phyloP scores from a whole-genome alignment of 139 green algal genomes.

The Closterium sp. region DNA sequence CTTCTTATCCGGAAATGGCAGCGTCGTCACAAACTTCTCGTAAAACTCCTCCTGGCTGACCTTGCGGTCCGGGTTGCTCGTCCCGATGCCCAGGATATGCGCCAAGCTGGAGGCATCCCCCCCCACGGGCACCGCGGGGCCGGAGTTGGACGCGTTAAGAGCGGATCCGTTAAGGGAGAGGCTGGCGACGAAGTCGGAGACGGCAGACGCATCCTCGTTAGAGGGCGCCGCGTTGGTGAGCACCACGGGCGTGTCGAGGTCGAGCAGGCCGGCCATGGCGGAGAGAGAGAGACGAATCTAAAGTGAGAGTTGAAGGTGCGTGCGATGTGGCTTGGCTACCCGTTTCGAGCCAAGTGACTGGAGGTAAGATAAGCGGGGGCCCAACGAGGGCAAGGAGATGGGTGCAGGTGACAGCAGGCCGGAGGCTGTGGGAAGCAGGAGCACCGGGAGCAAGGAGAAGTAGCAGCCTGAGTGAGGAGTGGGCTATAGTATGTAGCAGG shows the following conservation, averaged over 20 bases:
- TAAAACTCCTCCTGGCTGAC: slow-evolving; percentile 2
- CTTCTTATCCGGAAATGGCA: background rate
- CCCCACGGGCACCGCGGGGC: background rate
- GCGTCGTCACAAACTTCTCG: slow-evolving; percentile 2
- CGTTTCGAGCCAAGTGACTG: too few relatives aligned
- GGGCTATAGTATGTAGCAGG: too few relatives aligned
- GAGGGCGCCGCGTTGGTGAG: background rate
- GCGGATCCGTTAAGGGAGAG: background rate
- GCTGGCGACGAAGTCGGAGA: background rate
- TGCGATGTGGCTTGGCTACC: too few relatives aligned
- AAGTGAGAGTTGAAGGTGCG: background rate
- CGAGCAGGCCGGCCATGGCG: background rate
- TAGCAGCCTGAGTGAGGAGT: background rate
- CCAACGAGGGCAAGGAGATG: too few relatives aligned
- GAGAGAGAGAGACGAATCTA: background rate
- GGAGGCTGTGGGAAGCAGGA: background rate
- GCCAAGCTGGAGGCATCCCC: background rate
- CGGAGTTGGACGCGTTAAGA: background rate
- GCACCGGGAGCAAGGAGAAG: background rate
- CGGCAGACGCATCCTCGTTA: background rate
- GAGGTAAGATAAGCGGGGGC: too few relatives aligned
- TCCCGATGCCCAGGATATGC: slow-evolving; percentile 35
- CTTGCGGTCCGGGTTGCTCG: slow-evolving; percentile 3
- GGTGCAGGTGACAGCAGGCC: too few relatives aligned
- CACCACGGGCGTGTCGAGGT: background rate